A percentile compares a stretch with the other conserved stretches of the same genome.
phyloP scores from a whole-genome alignment of 139 green algal species.

The Coelastrella sp. region DNA sequence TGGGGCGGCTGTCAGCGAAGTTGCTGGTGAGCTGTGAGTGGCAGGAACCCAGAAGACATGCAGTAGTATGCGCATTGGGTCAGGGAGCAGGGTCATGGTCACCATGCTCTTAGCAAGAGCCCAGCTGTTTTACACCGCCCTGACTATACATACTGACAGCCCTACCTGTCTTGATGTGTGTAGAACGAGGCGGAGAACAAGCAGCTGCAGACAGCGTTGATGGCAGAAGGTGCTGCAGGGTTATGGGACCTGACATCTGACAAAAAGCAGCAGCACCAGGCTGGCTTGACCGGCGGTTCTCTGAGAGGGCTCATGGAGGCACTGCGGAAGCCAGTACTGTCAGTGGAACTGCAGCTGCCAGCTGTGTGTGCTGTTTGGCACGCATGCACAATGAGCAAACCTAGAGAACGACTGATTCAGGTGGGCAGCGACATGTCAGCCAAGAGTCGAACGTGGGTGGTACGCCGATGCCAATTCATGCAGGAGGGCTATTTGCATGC shows the following conservation, averaged over 20 bases:
- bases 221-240: slow-evolving; percentile 40
- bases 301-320: slow-evolving; percentile 14
- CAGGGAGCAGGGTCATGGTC: not conserved
- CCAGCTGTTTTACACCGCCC: too few relatives aligned
- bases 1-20: slow-evolving; percentile 10
- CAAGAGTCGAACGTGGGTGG: not conserved
- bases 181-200: slow-evolving; percentile 20
- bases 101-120: not conserved
- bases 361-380: slow-evolving; percentile 34
- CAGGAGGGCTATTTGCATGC: too few relatives aligned
- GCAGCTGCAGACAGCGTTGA: slow-evolving; percentile 17
- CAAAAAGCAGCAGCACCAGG: not conserved
- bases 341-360: slow-evolving; percentile 32
- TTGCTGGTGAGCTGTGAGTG: slow-evolving; percentile 12
- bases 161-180: not conserved
- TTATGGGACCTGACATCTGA: slow-evolving; percentile 20
- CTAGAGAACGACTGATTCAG: slow-evolving; percentile 21
- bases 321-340: slow-evolving; percentile 31
- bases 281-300: not conserved
- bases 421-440: not conserved
- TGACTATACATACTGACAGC: too few relatives aligned
- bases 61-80: not conserved
- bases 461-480: not conserved
- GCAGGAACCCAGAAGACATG: not conserved
- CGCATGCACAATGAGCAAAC: not conserved